A percentile compares a stretch with the other conserved stretches of the same genome.
Conservation (phyloP, 2,329 filamentous ascomycete species). For the Paraphoma chrysanthemicola region DNA sequence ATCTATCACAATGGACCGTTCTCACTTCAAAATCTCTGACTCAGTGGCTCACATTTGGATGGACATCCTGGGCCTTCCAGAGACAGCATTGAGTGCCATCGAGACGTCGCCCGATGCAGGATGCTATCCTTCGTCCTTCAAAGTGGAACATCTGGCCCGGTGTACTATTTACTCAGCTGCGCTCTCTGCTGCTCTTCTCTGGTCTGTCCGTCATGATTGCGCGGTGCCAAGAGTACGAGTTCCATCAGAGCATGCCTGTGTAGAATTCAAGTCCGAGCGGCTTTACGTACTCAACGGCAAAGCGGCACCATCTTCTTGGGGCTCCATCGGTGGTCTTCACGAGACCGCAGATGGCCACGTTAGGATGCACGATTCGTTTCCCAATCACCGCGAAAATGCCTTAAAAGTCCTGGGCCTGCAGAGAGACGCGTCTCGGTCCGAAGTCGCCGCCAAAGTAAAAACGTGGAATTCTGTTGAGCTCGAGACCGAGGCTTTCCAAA, state of each 20-base stretch:
- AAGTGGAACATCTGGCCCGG: constrained; percentile 61
- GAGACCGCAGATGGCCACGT: constrained; percentile 60
- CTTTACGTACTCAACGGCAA: constrained; percentile 55
- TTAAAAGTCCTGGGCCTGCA: constrained; percentile 54
- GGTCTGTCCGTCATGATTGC: constrained; percentile 42
- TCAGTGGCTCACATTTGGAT: constrained; percentile 42
- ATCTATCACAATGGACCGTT: constrained; percentile 22
- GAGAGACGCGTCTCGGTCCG: constrained; percentile 41
- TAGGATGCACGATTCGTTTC: constrained; percentile 63
- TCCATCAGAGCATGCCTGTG: constrained; percentile 53
- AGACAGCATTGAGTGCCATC: constrained; percentile 27
- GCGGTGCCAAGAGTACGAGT: constrained; percentile 52
- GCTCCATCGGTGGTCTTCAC: constrained; percentile 60
- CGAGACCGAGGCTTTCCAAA: constrained; percentile 53
- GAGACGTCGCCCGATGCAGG: constrained; percentile 26
- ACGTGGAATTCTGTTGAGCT: constrained; percentile 57
- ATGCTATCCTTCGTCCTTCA: constrained; percentile 60
- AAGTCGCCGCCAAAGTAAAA: constrained; percentile 49
- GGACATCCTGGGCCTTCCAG: constrained; percentile 27
- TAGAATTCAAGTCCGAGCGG: constrained; percentile 63
- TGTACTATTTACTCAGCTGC: constrained; percentile 60
- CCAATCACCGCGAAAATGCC: constrained; percentile 57
- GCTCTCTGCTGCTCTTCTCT: constrained; percentile 57
- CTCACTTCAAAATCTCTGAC: constrained; percentile 28
- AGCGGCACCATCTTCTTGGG: constrained; percentile 45